A percentile compares a stretch with the other conserved stretches of the same genome.
These are phyloP conservation scores for Penicillium sp. DNA, from an alignment of 2,329 filamentous ascomycete genomes.

Conservation along the genomic window DNA sequence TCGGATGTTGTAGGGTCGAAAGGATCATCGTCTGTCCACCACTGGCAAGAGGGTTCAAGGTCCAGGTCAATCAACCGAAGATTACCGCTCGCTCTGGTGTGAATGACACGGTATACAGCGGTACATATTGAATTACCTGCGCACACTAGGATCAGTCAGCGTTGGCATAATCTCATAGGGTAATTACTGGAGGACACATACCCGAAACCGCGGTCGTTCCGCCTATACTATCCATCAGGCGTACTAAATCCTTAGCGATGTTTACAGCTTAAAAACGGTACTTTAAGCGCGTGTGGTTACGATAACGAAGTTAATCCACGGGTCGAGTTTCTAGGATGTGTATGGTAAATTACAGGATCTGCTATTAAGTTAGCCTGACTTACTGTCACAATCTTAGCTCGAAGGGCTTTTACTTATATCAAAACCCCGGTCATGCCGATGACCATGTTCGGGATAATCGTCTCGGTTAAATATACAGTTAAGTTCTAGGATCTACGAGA, in stretches of 20 bases:
- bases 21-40: no score
- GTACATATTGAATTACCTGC: background rate
- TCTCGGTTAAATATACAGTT: background rate
- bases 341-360: background rate
- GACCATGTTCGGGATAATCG: background rate
- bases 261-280: background rate
- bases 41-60: background rate
- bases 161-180: background rate
- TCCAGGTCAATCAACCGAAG: background rate
- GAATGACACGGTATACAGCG: background rate
- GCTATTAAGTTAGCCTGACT: background rate
- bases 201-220: background rate
- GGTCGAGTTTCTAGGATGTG: background rate
- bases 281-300: background rate
- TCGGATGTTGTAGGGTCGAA: no score
- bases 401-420: background rate
- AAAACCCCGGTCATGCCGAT: background rate
- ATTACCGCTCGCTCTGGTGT: background rate
- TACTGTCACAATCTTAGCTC: background rate
- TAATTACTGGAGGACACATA: background rate
- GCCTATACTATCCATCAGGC: background rate
- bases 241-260: background rate
- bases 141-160: background rate
- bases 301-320: background rate
- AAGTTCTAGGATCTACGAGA: background rate